Evolutionary conservation across 352 stramenopile species (phyloP).

Genomic region (Phytophthora brassicae): DNA sequence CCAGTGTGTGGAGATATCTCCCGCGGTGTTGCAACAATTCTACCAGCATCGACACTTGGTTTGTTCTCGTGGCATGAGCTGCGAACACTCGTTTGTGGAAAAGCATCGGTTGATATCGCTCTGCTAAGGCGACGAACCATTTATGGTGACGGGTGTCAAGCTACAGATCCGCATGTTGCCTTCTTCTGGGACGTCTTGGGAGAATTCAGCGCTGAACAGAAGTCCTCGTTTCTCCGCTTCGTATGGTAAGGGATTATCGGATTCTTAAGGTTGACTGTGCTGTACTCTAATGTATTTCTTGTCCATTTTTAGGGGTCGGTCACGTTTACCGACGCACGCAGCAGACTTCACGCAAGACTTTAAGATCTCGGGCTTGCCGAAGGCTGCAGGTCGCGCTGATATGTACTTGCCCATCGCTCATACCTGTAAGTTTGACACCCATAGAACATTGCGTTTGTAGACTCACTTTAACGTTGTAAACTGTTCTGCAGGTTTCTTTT

Average conservation of each 20-base stretch:
- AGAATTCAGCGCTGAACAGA: slow-evolving; percentile 89
- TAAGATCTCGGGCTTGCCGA: slow-evolving; percentile 86
- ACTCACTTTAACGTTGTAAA: slow-evolving; percentile 3
- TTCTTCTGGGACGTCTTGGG: slow-evolving; percentile 91
- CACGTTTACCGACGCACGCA: slow-evolving; percentile 87
- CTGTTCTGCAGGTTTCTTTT: slow-evolving; percentile 73
- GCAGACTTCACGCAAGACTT: slow-evolving; percentile 90
- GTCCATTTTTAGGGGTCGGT: slow-evolving; percentile 55
- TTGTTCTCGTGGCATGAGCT: slow-evolving; percentile 91
- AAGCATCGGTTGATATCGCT: slow-evolving; percentile 86
- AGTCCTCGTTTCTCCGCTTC: slow-evolving; percentile 89
- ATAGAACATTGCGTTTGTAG: neutral
- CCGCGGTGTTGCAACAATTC: slow-evolving; percentile 84
- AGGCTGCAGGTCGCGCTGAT: slow-evolving; percentile 69
- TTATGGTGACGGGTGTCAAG: slow-evolving; percentile 88
- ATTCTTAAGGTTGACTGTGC: neutral
- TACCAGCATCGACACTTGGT: slow-evolving; percentile 71
- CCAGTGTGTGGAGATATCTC: slow-evolving; percentile 70
- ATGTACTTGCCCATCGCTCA: slow-evolving; percentile 87
- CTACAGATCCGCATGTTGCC: slow-evolving; percentile 83
- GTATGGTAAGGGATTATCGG: slow-evolving; percentile 59
- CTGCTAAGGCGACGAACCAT: slow-evolving; percentile 86
- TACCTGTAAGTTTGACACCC: slow-evolving; percentile 57
- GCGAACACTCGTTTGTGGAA: slow-evolving; percentile 89
- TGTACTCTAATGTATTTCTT: slow-evolving; percentile 15